These are phyloP conservation scores for Penicillium sp. DNA, from an alignment of 2,329 filamentous ascomycete species.

Conservation along the genomic window DNA sequence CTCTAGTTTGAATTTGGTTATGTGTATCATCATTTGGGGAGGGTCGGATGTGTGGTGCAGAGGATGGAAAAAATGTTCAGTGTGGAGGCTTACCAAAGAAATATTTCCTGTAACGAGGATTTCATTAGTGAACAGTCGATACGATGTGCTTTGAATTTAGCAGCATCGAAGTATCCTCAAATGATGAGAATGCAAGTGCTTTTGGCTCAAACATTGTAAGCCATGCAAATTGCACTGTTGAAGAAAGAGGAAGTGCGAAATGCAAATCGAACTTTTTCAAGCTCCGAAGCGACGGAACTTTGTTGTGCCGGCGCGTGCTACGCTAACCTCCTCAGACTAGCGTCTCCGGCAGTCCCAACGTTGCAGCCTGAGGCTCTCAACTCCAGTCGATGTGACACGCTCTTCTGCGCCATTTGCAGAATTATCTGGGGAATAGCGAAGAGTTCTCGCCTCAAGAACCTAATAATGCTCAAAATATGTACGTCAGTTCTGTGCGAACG, in stretches of 20 bases:
- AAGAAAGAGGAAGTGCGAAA: constrained; percentile 16
- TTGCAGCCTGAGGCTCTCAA: too few species aligned
- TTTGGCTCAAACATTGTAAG: constrained; percentile 16
- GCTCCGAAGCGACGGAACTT: constrained; percentile 24
- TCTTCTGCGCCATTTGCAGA: too few species aligned
- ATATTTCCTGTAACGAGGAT: constrained; percentile 3
- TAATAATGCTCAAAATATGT: too few species aligned
- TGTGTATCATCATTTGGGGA: constrained; percentile 67
- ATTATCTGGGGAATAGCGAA: too few species aligned
- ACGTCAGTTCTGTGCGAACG: too few species aligned
- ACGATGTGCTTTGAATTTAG: too few species aligned
- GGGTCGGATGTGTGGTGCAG: constrained; percentile 16
- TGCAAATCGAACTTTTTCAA: constrained; percentile 26
- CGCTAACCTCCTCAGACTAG: constrained; percentile 5
- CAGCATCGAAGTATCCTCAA: neutral
- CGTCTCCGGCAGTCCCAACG: neutral
- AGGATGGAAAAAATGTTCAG: constrained; percentile 3
- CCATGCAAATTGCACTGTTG: constrained; percentile 15
- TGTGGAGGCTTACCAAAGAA: constrained; percentile 26
- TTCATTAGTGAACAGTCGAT: constrained; percentile 5
- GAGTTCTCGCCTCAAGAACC: too few species aligned
- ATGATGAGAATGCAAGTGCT: neutral
- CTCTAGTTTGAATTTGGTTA: constrained; percentile 83
- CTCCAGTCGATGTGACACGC: too few species aligned
- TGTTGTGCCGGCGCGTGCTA: constrained; percentile 20